Evolutionary conservation across 1,284 basidiomycete species (phyloP).

Genomic region (Malassezia japonica): DNA sequence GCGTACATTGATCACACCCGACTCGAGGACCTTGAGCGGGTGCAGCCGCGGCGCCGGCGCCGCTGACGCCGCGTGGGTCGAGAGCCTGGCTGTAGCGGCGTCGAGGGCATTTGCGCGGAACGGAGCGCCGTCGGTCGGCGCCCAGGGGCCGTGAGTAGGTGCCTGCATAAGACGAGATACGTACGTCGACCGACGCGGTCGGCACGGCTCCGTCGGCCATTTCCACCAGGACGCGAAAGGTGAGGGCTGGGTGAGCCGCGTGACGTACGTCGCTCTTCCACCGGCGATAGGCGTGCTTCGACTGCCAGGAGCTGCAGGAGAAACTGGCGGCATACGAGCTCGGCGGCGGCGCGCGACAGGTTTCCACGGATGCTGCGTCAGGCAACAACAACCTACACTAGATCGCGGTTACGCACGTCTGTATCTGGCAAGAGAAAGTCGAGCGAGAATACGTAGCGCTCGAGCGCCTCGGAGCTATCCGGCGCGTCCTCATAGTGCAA

Average conservation of each 20-base stretch:
- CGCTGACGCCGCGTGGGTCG: too few species aligned
- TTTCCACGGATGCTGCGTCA: slow-evolving; percentile 14
- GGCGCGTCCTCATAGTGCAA: slow-evolving; percentile 60
- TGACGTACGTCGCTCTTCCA: neutral
- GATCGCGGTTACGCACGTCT: slow-evolving; percentile 55
- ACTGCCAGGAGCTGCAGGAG: slow-evolving; percentile 8
- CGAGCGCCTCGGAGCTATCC: slow-evolving; percentile 57
- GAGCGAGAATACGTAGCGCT: slow-evolving; percentile 59
- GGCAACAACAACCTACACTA: slow-evolving; percentile 17
- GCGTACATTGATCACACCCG: slow-evolving; percentile 13
- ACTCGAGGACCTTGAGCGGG: slow-evolving; percentile 12
- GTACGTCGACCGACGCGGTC: neutral
- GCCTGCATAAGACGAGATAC: neutral
- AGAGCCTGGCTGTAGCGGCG: too few species aligned
- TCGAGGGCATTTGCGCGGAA: neutral
- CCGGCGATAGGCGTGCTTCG: neutral
- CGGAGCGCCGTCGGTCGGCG: slow-evolving; percentile 1
- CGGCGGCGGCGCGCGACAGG: neutral
- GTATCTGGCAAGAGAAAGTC: slow-evolving; percentile 62
- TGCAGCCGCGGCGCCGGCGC: neutral
- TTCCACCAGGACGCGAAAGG: slow-evolving; percentile 10
- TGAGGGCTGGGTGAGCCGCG: neutral
- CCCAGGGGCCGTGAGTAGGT: slow-evolving; percentile 6
- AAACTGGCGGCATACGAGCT: slow-evolving; percentile 7
- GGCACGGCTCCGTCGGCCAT: neutral